Evolutionary conservation across 2,329 filamentous ascomycete genomes (phyloP), one percentile per base, ranked within the genome.

Genomic region (Didymella pinodella): DNA sequence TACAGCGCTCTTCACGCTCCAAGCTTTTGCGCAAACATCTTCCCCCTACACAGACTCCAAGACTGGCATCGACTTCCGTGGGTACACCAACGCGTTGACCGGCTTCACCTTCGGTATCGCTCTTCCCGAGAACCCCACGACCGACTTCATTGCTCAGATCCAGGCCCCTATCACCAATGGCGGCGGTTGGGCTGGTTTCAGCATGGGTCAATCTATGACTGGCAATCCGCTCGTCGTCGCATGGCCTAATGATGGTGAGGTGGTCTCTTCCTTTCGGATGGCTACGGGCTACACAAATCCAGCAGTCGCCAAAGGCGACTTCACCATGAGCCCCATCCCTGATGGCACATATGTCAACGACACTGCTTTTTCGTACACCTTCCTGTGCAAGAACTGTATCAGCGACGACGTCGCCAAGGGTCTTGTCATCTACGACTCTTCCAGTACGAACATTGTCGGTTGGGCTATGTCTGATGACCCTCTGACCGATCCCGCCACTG

Each of bases 141-240:
- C 78, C 11, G 85, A 87, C 69, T 81, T 86, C 63, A 84, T 87
- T 59, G 82, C 81, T 7, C 82, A 86, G 66, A 77, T 87, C 44
- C 67, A 73, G 48, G 71, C 65, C 12, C 74, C 73, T 12, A 79
- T 84, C 18, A 79, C 80, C 55, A 76, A 81, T 57, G 77, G 75
- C 20, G 75, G 72, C 2, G 82, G 83, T 56, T 87, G 83, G 79
- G 82, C 79, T 36, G 84, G 81, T 64, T 76, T 85, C 43, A 81
- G 80, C 18, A 75, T 85, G 57, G 78, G 78, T 5, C 79, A 80
- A 7, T 71, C 75, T 45, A 86, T 86, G 84, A 69, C 77, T 32
- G 76, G 77, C 45, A 79, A 79, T 41, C 76, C 85, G 11, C 77
- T 86, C 8, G 70, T 85, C n/a, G 79, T 81, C 8, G 82, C 82